A percentile compares a stretch with the other conserved stretches of the same genome.
These are phyloP conservation scores for Pythium dissotocum DNA, from an alignment of 352 stramenopile genomes.

Conservation along the genomic window DNA sequence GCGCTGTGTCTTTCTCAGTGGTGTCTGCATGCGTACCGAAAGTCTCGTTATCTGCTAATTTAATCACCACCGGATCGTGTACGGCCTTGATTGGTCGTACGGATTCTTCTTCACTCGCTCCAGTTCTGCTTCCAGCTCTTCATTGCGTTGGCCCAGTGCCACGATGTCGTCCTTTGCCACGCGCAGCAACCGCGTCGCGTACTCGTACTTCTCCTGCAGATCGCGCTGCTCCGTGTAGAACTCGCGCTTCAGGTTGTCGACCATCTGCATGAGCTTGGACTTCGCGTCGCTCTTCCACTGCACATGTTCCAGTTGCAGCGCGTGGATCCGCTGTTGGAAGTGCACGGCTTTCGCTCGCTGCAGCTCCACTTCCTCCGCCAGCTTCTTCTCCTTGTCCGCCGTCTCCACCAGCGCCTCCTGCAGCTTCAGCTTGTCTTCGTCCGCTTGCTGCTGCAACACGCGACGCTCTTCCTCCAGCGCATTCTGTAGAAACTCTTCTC, in stretches of 20 bases:
- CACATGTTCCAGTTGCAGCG: slow-evolving; percentile 53
- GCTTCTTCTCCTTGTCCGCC: slow-evolving; percentile 77
- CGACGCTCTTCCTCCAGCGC: slow-evolving; percentile 66
- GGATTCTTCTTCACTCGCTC: not conserved
- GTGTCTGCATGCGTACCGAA: not conserved
- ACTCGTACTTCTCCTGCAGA: slow-evolving; percentile 53
- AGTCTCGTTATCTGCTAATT: slow-evolving; percentile 3
- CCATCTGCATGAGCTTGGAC: slow-evolving; percentile 44
- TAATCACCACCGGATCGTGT: slow-evolving; percentile 21
- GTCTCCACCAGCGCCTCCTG: slow-evolving; percentile 48
- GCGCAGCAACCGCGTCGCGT: slow-evolving; percentile 49
- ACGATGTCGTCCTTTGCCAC: slow-evolving; percentile 70
- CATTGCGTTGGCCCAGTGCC: slow-evolving; percentile 50
- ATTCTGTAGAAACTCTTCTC: slow-evolving; percentile 55
- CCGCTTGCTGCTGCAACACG: slow-evolving; percentile 53
- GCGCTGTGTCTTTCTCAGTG: not conserved
- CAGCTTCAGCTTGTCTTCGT: slow-evolving; percentile 60
- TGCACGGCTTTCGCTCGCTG: slow-evolving; percentile 50
- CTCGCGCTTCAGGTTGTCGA: slow-evolving; percentile 52
- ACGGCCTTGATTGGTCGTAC: slow-evolving; percentile 20
- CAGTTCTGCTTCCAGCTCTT: slow-evolving; percentile 48
- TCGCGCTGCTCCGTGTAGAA: slow-evolving; percentile 49
- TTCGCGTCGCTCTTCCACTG: slow-evolving; percentile 57
- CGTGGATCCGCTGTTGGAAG: slow-evolving; percentile 61
- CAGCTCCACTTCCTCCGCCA: slow-evolving; percentile 68